These are phyloP conservation scores for Plasmodium cynomolgi DNA, from an alignment of 169 alveolate species.

Conservation along the genomic window DNA sequence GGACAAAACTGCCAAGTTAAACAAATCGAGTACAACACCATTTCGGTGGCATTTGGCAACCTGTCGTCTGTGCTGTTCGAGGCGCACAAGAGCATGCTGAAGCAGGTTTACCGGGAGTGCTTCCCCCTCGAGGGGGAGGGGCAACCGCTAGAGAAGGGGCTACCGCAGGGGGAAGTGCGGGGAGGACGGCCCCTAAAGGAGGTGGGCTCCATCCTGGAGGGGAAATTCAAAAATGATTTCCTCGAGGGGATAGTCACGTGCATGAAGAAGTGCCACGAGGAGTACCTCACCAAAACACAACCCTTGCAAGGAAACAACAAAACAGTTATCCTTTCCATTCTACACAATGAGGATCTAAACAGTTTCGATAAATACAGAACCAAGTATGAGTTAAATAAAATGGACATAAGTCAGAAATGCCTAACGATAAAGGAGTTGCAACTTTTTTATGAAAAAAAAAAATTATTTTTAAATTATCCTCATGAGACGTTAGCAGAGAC, in stretches of 20 bases:
- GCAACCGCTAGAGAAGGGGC: background rate
- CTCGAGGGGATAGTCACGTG: conserved; percentile 34
- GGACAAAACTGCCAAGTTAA: background rate
- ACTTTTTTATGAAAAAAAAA: conserved; percentile 45
- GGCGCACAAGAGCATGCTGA: conserved; percentile 56
- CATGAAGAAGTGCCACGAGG: conserved; percentile 13
- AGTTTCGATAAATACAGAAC: conserved; percentile 33
- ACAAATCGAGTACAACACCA: conserved; percentile 70
- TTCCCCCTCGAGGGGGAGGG: conserved; percentile 12
- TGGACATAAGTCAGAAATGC: background rate
- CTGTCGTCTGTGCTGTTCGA: conserved; percentile 27
- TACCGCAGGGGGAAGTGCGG: background rate
- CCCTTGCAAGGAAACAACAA: background rate
- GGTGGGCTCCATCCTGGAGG: conserved; percentile 17
- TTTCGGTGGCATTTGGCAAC: conserved; percentile 70
- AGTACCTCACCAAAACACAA: background rate
- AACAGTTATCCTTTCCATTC: background rate
- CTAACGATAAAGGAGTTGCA: conserved; percentile 29
- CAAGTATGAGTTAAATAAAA: conserved; percentile 10
- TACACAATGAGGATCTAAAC: conserved; percentile 20
- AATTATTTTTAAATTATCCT: conserved; percentile 35
- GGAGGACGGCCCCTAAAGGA: background rate
- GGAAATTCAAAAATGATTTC: conserved; percentile 43
- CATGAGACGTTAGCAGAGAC: conserved; percentile 27
- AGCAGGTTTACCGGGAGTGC: conserved; percentile 41